Evolutionary conservation across 2,329 filamentous ascomycete species (phyloP).

Genomic region (Neopestalotiopsis sp.): DNA sequence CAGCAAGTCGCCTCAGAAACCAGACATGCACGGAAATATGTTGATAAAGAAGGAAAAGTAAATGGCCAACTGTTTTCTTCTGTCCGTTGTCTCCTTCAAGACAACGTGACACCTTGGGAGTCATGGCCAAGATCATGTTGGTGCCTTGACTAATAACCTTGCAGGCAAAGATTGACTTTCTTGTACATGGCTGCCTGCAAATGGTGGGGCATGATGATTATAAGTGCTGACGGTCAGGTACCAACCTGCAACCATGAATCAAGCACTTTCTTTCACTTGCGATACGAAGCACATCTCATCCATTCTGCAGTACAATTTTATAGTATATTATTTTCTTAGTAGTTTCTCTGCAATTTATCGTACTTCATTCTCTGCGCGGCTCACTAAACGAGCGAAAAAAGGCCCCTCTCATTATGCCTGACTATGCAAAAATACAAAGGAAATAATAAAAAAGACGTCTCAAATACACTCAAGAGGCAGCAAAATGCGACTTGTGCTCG

Average conservation of each 20-base stretch:
- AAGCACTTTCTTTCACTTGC: neutral
- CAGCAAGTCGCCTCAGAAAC: too few species aligned
- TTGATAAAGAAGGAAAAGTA: too few species aligned
- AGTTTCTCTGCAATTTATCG: neutral
- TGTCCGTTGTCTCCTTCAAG: too few species aligned
- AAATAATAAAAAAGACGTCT: neutral
- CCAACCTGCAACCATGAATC: too few species aligned
- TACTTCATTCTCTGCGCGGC: neutral
- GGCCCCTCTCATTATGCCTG: slow-evolving; percentile 3
- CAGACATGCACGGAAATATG: too few species aligned
- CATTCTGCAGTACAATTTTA: neutral
- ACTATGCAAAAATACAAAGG: slow-evolving; percentile 17
- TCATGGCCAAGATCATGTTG: too few species aligned
- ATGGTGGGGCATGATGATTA: neutral
- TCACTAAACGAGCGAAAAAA: slow-evolving; percentile 6
- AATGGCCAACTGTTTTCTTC: too few species aligned
- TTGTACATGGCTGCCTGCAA: neutral
- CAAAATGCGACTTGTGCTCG: neutral
- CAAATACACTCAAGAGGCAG: neutral
- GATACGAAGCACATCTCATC: neutral
- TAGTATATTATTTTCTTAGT: neutral
- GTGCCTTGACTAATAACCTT: too few species aligned
- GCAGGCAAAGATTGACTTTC: neutral
- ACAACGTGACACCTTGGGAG: too few species aligned
- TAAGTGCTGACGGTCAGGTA: neutral